phyloP scores from a whole-genome alignment of 352 stramenopile species.

The Aphanomyces invadans region DNA sequence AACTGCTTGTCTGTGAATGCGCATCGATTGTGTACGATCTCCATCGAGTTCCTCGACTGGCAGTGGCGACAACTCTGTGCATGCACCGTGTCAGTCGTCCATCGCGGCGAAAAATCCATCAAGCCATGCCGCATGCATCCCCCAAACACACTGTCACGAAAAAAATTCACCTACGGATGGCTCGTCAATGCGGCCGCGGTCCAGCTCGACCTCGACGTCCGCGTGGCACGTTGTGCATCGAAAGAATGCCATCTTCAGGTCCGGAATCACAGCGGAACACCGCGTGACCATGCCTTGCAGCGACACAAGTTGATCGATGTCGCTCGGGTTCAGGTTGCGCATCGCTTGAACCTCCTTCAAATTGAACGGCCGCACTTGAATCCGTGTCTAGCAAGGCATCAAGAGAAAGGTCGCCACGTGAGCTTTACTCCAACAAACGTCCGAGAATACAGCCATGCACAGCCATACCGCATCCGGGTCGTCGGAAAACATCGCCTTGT shows the following conservation, averaged over 20 bases:
- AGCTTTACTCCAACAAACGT: no score
- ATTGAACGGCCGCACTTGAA: constrained; percentile 97
- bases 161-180: no score
- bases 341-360: constrained; percentile 91
- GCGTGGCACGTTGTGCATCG: constrained; percentile 91
- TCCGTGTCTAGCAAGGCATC: constrained; percentile 32
- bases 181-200: constrained; percentile 95
- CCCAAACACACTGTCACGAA: no score
- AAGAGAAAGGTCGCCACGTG: no score
- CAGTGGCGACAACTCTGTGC: constrained; percentile 72
- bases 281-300: constrained; percentile 98
- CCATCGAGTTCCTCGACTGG: constrained; percentile 87
- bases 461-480: constrained; percentile 42
- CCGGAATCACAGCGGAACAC: constrained; percentile 93
- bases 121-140: no score
- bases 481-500: constrained; percentile 42
- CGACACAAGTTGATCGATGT: constrained; percentile 96
- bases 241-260: constrained; percentile 98
- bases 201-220: constrained; percentile 86
- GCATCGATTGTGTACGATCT: constrained; percentile 96
- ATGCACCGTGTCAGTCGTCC: constrained; percentile 65
- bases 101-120: constrained; percentile 90
- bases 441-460: background rate
- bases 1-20: constrained; percentile 98
- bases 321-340: constrained; percentile 92